These are phyloP conservation scores for Leishmania gerbilli DNA, from an alignment of 208 protist genomes.

Conservation along the genomic window DNA sequence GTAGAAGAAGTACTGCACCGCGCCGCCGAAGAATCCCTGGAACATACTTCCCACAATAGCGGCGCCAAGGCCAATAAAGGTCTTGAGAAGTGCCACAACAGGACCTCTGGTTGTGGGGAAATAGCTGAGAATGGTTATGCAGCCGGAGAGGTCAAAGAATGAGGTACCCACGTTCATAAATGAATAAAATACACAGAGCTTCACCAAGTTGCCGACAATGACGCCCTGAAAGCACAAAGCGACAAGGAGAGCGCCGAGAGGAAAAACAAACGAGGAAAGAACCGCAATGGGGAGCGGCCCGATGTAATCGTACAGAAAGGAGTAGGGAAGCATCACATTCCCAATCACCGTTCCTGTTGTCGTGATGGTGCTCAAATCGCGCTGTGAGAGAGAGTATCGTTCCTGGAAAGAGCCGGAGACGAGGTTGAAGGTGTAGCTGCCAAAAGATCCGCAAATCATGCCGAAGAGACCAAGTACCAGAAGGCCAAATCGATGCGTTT, in stretches of 20 bases:
- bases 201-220: constrained; percentile 35
- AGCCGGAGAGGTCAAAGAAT: constrained; percentile 52
- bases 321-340: constrained; percentile 45
- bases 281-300: constrained; percentile 45
- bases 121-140: constrained; percentile 51
- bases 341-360: constrained; percentile 42
- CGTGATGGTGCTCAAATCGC: constrained; percentile 62
- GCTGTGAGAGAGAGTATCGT: constrained; percentile 50
- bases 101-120: constrained; percentile 50
- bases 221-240: constrained; percentile 46
- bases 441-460: constrained; percentile 54
- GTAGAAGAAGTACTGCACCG: constrained; percentile 46
- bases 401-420: constrained; percentile 50
- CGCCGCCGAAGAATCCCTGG: constrained; percentile 48
- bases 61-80: constrained; percentile 61
- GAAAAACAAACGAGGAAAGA: constrained; percentile 32
- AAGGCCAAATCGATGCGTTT: constrained; percentile 48
- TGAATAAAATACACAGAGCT: constrained; percentile 35
- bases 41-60: constrained; percentile 56
- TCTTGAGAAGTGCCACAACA: constrained; percentile 66
- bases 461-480: constrained; percentile 45
- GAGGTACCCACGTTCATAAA: constrained; percentile 40
- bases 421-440: constrained; percentile 61
- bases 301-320: constrained; percentile 53
- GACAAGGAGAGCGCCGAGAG: constrained; percentile 41